phyloP scores from a whole-genome alignment of 371 early-diverging fungal genomes.

The Mucor sp. region DNA sequence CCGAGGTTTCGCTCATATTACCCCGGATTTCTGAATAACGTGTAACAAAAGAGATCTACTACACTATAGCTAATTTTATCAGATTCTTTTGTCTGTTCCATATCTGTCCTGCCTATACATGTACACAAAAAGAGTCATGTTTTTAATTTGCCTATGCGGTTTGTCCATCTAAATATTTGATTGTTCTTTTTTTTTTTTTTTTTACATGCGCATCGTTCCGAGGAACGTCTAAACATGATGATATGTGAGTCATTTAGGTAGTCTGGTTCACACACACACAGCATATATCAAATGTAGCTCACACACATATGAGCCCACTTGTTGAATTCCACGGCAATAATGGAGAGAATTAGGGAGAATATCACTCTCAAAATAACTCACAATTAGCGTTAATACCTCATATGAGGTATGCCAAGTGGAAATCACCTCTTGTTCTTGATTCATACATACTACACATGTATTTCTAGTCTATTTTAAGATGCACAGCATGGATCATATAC shows the following conservation, averaged over 20 bases:
- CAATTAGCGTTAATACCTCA: conserved; percentile 3
- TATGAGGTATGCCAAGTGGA: background rate
- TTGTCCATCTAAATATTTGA: background rate
- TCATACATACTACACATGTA: background rate
- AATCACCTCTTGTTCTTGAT: background rate
- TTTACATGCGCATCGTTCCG: background rate
- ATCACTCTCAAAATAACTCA: background rate
- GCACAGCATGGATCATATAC: background rate
- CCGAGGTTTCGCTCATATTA: background rate
- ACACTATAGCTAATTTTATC: background rate
- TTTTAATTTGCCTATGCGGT: background rate
- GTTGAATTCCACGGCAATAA: background rate
- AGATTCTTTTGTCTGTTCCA: background rate
- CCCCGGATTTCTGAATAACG: background rate
- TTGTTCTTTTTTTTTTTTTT: too few relatives aligned
- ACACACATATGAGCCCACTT: background rate
- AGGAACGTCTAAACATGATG: background rate
- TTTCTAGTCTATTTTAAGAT: background rate
- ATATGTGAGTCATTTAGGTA: background rate
- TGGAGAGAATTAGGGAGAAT: background rate
- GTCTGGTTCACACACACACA: background rate
- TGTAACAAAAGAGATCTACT: background rate
- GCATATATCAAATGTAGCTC: background rate
- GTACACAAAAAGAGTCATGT: background rate
- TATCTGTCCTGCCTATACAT: background rate